A percentile compares a stretch with the other conserved stretches of the same genome.
phyloP scores from a whole-genome alignment of 768 basidiomycete genomes.

The Pleurotus eryngii region DNA sequence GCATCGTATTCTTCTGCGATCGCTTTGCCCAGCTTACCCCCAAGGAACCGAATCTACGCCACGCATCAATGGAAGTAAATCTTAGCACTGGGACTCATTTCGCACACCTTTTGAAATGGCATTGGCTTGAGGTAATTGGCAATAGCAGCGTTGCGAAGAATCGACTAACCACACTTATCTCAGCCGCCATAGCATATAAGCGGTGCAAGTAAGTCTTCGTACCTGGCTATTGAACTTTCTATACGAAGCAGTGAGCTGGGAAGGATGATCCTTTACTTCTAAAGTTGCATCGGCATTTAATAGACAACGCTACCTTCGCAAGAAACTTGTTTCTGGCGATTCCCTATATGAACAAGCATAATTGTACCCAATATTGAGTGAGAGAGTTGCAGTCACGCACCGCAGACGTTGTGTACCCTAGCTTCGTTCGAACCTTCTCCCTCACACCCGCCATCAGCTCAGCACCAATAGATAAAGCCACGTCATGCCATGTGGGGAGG shows the following conservation, averaged over 20 bases:
- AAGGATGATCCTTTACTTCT: not conserved
- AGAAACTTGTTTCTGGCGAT: constrained; percentile 92
- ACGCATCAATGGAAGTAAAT: not conserved
- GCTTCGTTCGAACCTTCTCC: constrained; percentile 56
- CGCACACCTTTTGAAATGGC: constrained; percentile 77
- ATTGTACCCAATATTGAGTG: not conserved
- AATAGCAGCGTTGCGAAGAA: constrained; percentile 80
- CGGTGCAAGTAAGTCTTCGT: constrained; percentile 7
- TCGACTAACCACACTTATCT: constrained; percentile 47
- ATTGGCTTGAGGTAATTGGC: constrained; percentile 81
- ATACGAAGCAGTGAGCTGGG: constrained; percentile 83
- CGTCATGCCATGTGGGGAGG: constrained; percentile 81
- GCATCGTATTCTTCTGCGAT: constrained; percentile 87
- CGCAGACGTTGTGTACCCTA: constrained; percentile 94
- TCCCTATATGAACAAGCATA: constrained; percentile 45
- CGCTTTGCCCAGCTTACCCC: constrained; percentile 89
- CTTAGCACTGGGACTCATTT: not conserved
- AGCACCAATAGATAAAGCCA: constrained; percentile 85
- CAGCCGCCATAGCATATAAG: not conserved
- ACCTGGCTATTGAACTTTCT: constrained; percentile 90
- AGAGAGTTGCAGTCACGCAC: constrained; percentile 38
- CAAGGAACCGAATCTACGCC: constrained; percentile 83
- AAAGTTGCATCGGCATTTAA: not conserved
- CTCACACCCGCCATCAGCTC: constrained; percentile 80
- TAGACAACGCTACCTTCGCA: constrained; percentile 63